Base-by-base conservation (phyloP, 495 filamentous ascomycete genomes). In the Apodospora peruviana region DNA sequence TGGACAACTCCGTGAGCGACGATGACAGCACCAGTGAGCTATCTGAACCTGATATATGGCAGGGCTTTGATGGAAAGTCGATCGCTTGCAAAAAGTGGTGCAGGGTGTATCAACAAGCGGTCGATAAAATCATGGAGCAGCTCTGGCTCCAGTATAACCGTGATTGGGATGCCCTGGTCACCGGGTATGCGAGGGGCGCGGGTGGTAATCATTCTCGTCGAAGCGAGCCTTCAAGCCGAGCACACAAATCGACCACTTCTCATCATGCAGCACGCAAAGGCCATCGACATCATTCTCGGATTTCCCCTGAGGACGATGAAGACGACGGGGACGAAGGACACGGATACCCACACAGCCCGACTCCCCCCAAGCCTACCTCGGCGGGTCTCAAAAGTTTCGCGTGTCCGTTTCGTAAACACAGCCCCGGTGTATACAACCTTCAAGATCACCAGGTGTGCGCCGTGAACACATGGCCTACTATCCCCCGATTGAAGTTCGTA, bases 401-500 rank as follows among this genome's bases (percentile, higher is more conserved):
- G 3, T 65, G 61, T 29, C 61, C 59, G 8, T 65, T 52, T 22
- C 54, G 59, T 2, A 65, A 65, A 21, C 59, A 60, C 27, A 52
- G 60, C 22, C 61, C 61, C 2, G 22, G 29, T 4, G 51, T 43
- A 4, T 62, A 60, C 52, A 62, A 57, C 45, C 41, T 59, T 16
- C 47, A 48, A 14, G 54, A 56, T 2, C 55, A 62, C 25, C 53
- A 62, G 17, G 48, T 65, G 0, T 65, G 61, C 40, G 45, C 59
- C 0, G 29, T 60, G 18, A 46, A 55, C 16, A 50, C 49, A 2
- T 65, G 61, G 61, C 41, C 52, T 3, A 56, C 56, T 1, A 59
- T 65, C 9, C 57, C 61, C 9, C 51, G 61, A 23, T 34, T 65
- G 20, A 65, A 65, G 61, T 56, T 51, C 11, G 52, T 7, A 41